Evolutionary conservation across 1,139 yeast genomes (phyloP).

Genomic region (Blastobotrys raffinosifermentans): DNA sequence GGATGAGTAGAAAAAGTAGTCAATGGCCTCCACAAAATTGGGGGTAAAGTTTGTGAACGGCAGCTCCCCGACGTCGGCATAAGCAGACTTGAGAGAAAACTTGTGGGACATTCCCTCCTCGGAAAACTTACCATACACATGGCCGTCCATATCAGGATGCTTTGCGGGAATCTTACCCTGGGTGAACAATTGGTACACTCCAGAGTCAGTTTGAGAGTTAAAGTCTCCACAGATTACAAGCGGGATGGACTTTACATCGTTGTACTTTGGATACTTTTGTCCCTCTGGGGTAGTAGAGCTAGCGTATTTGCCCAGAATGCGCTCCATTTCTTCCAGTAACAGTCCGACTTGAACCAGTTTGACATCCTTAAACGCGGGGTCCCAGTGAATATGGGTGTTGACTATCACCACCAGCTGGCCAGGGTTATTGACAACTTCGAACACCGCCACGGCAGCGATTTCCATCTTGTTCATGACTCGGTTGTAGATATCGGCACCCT

Average conservation of each 20-base stretch:
- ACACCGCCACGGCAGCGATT: conserved; percentile 72
- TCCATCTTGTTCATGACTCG: conserved; percentile 96
- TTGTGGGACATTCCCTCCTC: conserved; percentile 82
- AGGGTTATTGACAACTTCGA: conserved; percentile 49
- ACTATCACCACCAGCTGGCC: conserved; percentile 71
- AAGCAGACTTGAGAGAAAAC: conserved; percentile 79
- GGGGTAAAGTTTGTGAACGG: conserved; percentile 96
- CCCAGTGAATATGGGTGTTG: conserved; percentile 98
- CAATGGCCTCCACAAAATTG: conserved; percentile 85
- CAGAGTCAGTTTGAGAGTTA: conserved; percentile 80
- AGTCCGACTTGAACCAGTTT: conserved; percentile 94
- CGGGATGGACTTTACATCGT: conserved; percentile 62
- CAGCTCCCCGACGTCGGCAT: conserved; percentile 76
- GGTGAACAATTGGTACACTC: conserved; percentile 85
- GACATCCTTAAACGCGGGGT: conserved; percentile 93
- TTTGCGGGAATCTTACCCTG: conserved; percentile 60
- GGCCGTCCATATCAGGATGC: conserved; percentile 76
- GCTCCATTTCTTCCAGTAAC: conserved; percentile 78
- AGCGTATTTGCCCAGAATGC: conserved; percentile 49
- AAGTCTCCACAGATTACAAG: conserved; percentile 91
- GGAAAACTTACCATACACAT: conserved; percentile 88
- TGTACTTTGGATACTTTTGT: conserved; percentile 30
- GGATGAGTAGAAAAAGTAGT: conserved; percentile 92
- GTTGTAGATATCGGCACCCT: conserved; percentile 90
- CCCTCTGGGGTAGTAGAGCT: conserved; percentile 34